Percentiles rank a stretch among this genome's conserved stretches.
These are phyloP conservation scores for Rosa lucieae DNA, from an alignment of 306 rosid genomes.

Conservation along the genomic window DNA sequence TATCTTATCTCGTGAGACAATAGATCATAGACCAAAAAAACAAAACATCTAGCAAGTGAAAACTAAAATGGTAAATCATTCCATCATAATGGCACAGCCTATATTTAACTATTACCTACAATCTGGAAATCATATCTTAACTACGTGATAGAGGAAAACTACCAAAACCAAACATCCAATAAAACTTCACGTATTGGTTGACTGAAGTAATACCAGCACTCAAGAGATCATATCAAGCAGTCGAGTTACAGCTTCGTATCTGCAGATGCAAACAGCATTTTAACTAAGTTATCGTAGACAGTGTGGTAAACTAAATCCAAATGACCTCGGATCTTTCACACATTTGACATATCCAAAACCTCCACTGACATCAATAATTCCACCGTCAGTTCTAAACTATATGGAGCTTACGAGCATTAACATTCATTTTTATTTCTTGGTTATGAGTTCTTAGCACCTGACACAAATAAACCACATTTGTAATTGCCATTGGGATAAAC, in stretches of 20 bases:
- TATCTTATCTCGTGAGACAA: slow-evolving; percentile 5
- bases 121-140: not conserved
- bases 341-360: not conserved
- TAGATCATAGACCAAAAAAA: not conserved
- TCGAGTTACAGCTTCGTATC: not conserved
- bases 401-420: not conserved
- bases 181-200: not conserved
- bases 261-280: not conserved
- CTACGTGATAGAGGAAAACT: not conserved
- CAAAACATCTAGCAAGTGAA: not conserved
- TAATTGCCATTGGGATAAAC: not conserved
- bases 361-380: too few relatives aligned
- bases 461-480: too few relatives aligned
- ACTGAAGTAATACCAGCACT: not conserved
- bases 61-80: not conserved
- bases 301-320: not conserved
- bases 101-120: not conserved
- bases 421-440: not conserved
- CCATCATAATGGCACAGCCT: not conserved
- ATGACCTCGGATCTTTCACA: not conserved
- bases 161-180: not conserved
- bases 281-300: too few relatives aligned
- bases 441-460: not conserved
- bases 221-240: not conserved
- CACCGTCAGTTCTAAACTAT: not conserved